A percentile compares a stretch with the other conserved stretches of the same genome.
These are phyloP conservation scores for Akanthomyces lecanii DNA, from an alignment of 2,329 filamentous ascomycete genomes.

Conservation along the genomic window DNA sequence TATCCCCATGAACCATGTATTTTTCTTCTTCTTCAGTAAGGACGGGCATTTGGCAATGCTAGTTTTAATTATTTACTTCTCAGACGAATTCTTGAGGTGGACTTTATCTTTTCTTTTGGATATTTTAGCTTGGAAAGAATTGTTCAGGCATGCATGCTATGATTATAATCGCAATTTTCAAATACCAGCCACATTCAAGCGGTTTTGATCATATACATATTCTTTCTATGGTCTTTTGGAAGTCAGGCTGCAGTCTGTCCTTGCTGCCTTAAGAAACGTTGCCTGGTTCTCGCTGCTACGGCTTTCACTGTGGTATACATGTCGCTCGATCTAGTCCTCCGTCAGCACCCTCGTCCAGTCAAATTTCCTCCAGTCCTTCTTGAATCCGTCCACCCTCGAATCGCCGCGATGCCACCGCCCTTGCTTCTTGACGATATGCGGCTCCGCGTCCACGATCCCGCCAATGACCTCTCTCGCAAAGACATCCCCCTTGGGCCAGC, in stretches of 20 bases:
- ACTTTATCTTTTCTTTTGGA: too few species aligned
- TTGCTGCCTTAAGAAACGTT: too few species aligned
- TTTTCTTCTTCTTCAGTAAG: neutral
- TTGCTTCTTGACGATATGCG: conserved; percentile 83
- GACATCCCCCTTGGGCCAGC: conserved; percentile 87
- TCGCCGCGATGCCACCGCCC: conserved; percentile 75
- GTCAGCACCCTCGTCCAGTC: conserved; percentile 70
- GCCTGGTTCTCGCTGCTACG: too few species aligned
- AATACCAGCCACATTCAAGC: too few species aligned
- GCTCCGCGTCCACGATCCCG: conserved; percentile 81
- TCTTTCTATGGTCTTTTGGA: neutral
- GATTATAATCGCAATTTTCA: too few species aligned
- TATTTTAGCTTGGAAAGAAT: too few species aligned
- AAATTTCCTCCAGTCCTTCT: conserved; percentile 84
- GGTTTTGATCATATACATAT: too few species aligned
- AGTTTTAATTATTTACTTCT: neutral
- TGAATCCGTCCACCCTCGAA: conserved; percentile 69
- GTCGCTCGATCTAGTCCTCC: conserved; percentile 24
- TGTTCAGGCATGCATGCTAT: too few species aligned
- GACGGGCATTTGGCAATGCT: neutral
- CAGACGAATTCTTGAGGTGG: too few species aligned
- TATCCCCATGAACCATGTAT: neutral
- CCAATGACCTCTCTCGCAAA: conserved; percentile 91
- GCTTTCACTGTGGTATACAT: too few species aligned
- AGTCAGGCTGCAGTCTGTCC: too few species aligned